Conservation (phyloP, 192 early-diverging fungal genomes). For the Rhizoclosmatium globosum region DNA sequence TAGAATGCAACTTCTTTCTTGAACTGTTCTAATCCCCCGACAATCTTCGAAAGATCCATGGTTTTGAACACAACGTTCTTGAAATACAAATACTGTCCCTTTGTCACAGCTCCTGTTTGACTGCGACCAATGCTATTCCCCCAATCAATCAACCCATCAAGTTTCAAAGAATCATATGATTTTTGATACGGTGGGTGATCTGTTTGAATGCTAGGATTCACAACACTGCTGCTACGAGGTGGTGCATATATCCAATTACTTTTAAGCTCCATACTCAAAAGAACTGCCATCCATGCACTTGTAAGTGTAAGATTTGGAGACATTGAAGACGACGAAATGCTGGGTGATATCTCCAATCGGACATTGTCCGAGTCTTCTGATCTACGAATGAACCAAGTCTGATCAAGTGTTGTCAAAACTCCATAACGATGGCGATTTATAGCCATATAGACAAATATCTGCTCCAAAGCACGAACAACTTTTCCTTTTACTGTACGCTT, state of each 20-base stretch:
- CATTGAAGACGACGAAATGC: background rate
- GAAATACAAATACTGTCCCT: background rate
- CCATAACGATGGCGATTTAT: conserved; percentile 18
- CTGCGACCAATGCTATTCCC: conserved; percentile 10
- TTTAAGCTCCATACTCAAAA: background rate
- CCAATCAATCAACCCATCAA: conserved; percentile 16
- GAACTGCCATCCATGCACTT: background rate
- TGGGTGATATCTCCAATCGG: background rate
- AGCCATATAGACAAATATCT: conserved; percentile 7
- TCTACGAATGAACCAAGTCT: conserved; percentile 13
- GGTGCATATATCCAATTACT: conserved; percentile 1
- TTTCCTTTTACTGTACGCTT: background rate
- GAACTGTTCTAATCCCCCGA: background rate
- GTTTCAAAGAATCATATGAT: conserved; percentile 2
- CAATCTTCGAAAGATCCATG: conserved; percentile 15
- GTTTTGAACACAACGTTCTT: conserved; percentile 25
- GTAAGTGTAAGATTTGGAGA: background rate
- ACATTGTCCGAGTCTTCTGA: no score
- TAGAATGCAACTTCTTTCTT: conserved; percentile 9
- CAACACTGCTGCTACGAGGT: background rate
- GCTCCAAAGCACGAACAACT: conserved; percentile 4
- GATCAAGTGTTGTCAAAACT: conserved; percentile 19
- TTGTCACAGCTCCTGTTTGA: background rate
- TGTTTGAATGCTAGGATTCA: background rate
- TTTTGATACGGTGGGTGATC: background rate